Percentiles rank a stretch among this genome's conserved stretches.
These are phyloP conservation scores for Hypoxylon trugodes DNA, from an alignment of 495 filamentous ascomycete species.

Conservation along the genomic window DNA sequence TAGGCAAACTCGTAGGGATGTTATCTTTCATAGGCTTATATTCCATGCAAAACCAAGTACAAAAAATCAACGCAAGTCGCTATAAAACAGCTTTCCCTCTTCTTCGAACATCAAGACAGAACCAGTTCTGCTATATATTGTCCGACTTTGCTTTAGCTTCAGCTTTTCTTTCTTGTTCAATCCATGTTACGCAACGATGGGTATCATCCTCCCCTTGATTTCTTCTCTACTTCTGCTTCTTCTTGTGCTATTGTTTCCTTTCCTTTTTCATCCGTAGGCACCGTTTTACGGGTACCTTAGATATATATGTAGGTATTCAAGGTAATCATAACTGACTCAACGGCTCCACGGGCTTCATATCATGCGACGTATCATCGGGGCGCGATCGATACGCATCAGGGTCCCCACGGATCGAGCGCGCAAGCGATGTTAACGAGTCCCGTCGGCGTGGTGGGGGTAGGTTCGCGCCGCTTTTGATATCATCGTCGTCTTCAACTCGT, in stretches of 20 bases:
- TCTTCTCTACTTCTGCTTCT: not conserved
- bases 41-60: no score
- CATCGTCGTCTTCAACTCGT: conserved; percentile 15
- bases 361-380: conserved; percentile 32
- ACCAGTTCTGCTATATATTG: conserved; percentile 21
- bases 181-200: conserved; percentile 1
- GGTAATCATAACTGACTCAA: conserved; percentile 36
- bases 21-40: no score
- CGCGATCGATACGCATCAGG: conserved; percentile 35
- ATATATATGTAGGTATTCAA: no score
- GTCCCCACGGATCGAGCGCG: conserved; percentile 30
- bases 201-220: conserved; percentile 10
- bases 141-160: conserved; percentile 4
- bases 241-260: not conserved
- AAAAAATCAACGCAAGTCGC: no score
- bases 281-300: not conserved
- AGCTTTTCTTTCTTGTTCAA: not conserved
- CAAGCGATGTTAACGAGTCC: conserved; percentile 34
- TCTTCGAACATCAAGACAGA: conserved; percentile 5
- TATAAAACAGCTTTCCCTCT: no score
- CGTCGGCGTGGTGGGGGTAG: conserved; percentile 18
- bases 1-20: no score
- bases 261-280: not conserved
- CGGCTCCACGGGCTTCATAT: conserved; percentile 45
- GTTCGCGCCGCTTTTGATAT: no score